These are phyloP conservation scores for Cystofilobasidium ferigula DNA, from an alignment of 768 basidiomycete genomes.

Conservation along the genomic window DNA sequence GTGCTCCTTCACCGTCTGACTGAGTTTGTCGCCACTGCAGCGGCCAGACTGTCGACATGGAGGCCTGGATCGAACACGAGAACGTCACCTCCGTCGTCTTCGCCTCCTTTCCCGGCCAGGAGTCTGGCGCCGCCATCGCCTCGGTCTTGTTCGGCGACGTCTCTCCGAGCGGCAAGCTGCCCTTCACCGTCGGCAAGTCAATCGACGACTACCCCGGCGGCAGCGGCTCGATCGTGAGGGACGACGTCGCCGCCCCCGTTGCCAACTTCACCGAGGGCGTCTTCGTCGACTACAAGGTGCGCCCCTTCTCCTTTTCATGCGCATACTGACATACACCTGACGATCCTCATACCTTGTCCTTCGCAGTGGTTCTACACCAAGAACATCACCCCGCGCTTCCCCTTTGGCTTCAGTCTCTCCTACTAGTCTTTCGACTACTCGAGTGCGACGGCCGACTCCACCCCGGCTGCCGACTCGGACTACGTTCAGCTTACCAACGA, in stretches of 20 bases:
- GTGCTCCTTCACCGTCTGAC: too few relatives aligned
- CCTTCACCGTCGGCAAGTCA: conserved; percentile 64
- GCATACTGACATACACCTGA: neutral
- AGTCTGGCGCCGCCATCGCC: conserved; percentile 57
- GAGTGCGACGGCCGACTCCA: conserved; percentile 29
- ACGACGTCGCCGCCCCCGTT: conserved; percentile 12
- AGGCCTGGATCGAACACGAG: conserved; percentile 11
- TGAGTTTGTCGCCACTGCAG: neutral
- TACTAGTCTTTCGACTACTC: conserved; percentile 35
- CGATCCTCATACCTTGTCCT: neutral
- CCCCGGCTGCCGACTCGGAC: conserved; percentile 28
- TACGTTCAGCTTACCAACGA: conserved; percentile 38
- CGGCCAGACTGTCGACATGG: conserved; percentile 21
- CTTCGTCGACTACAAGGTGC: conserved; percentile 22
- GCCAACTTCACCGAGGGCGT: conserved; percentile 14
- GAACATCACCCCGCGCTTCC: conserved; percentile 40
- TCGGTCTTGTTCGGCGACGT: conserved; percentile 60
- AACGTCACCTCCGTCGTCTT: conserved; percentile 25
- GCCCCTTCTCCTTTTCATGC: neutral
- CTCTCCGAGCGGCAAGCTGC: conserved; percentile 65
- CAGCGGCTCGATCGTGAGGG: conserved; percentile 3
- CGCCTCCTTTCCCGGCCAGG: conserved; percentile 43
- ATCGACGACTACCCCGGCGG: conserved; percentile 47
- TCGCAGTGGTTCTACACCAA: conserved; percentile 41
- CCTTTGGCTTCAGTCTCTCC: conserved; percentile 16